These are phyloP conservation scores for Lactifluus volemus DNA, from an alignment of 768 basidiomycete genomes.

Conservation along the genomic window DNA sequence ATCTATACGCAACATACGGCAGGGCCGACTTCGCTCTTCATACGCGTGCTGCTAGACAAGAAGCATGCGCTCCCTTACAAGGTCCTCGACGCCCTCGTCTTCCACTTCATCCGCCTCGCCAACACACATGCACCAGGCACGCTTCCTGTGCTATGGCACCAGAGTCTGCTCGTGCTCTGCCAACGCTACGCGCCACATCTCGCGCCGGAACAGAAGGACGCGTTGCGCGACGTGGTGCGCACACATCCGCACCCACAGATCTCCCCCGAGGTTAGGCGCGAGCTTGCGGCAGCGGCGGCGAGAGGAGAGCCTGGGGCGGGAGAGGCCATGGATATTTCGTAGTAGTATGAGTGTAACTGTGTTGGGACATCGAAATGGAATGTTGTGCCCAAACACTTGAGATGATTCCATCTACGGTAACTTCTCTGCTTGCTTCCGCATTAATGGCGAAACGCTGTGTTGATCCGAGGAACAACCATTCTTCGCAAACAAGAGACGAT, in stretches of 20 bases:
- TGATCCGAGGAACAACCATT: not conserved
- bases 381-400: not conserved
- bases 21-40: constrained; percentile 94
- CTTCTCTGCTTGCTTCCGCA: not conserved
- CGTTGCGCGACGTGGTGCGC: constrained; percentile 86
- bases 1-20: not conserved
- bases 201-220: constrained; percentile 96
- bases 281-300: constrained; percentile 78
- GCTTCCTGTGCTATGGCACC: constrained; percentile 98
- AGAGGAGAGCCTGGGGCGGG: constrained; percentile 67
- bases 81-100: constrained; percentile 93
- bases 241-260: constrained; percentile 84
- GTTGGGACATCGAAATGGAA: not conserved
- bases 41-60: constrained; percentile 93
- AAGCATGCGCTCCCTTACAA: constrained; percentile 98
- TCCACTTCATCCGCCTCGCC: constrained; percentile 95
- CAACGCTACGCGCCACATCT: constrained; percentile 92
- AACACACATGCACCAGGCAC: constrained; percentile 81
- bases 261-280: constrained; percentile 80
- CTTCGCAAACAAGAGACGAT: no score
- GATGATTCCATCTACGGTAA: not conserved
- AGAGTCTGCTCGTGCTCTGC: constrained; percentile 87
- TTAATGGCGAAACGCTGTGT: not conserved
- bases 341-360: not conserved
- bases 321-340: constrained; percentile 44